phyloP scores from a whole-genome alignment of 805 yeast genomes.

The Wickerhamomyces xylosicus region DNA sequence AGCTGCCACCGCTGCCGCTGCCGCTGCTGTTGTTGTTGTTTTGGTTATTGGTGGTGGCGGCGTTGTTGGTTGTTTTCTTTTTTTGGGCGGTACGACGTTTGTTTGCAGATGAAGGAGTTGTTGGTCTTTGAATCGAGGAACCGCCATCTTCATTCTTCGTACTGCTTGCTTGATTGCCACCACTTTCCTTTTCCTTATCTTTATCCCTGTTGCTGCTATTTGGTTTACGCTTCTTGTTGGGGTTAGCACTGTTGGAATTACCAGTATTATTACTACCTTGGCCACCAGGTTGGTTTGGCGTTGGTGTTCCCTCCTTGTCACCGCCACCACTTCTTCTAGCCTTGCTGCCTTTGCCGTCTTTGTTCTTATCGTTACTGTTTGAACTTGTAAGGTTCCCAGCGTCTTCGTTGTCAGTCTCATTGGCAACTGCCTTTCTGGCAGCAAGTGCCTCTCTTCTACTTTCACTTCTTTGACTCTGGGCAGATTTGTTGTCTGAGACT shows the following conservation, averaged over 20 bases:
- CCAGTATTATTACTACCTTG: neutral
- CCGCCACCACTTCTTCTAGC: conserved; percentile 12
- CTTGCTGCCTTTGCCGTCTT: conserved; percentile 8
- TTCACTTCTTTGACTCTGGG: conserved; percentile 73
- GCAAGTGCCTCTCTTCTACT: conserved; percentile 88
- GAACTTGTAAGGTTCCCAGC: conserved; percentile 5
- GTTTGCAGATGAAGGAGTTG: conserved; percentile 10
- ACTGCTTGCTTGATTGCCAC: conserved; percentile 1
- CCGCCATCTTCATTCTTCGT: conserved; percentile 2
- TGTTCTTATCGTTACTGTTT: conserved; percentile 1
- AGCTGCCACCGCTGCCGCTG: conserved; percentile 7
- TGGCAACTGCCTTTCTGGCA: conserved; percentile 56
- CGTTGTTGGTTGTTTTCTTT: conserved; percentile 9
- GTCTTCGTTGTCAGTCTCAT: conserved; percentile 17
- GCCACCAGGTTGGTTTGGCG: conserved; percentile 3
- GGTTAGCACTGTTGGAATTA: neutral
- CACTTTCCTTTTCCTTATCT: conserved; percentile 1
- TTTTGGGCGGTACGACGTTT: conserved; percentile 11
- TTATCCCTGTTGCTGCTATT: neutral
- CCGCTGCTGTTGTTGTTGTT: conserved; percentile 7
- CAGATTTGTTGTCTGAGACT: conserved; percentile 43
- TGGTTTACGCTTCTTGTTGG: conserved; percentile 19
- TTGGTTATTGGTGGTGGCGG: conserved; percentile 11
- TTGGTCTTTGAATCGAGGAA: conserved; percentile 11
- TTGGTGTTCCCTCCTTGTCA: conserved; percentile 17